These are phyloP conservation scores for Acephala macrosclerotiorum DNA, from an alignment of 2,329 filamentous ascomycete genomes.

Conservation along the genomic window DNA sequence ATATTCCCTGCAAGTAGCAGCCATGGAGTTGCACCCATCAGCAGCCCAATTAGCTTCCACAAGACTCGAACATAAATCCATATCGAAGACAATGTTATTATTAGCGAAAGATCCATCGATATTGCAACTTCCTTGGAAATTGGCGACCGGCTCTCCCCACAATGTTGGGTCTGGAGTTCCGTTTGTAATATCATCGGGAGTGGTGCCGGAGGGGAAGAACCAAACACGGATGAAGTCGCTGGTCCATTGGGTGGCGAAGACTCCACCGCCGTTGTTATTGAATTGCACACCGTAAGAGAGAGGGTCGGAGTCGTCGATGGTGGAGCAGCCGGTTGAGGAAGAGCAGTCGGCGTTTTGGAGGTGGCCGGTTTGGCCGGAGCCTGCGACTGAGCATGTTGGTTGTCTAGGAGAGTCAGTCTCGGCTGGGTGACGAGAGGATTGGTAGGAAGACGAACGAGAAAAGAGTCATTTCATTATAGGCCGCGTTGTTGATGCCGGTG, in stretches of 20 bases:
- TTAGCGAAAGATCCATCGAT: slow-evolving; percentile 65
- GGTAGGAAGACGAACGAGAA: slow-evolving; percentile 27
- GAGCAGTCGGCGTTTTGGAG: slow-evolving; percentile 24
- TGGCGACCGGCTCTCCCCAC: slow-evolving; percentile 74
- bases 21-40: slow-evolving; percentile 3
- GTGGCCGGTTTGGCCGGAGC: slow-evolving; percentile 43
- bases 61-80: slow-evolving; percentile 6
- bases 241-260: slow-evolving; percentile 78
- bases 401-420: background rate
- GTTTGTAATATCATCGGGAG: slow-evolving; percentile 69
- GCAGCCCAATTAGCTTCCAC: slow-evolving; percentile 1
- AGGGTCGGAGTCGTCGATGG: slow-evolving; percentile 48
- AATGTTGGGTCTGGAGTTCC: slow-evolving; percentile 61
- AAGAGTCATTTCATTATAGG: slow-evolving; percentile 28
- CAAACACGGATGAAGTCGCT: slow-evolving; percentile 72
- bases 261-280: slow-evolving; percentile 32
- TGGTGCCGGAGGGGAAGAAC: slow-evolving; percentile 70
- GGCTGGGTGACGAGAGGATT: background rate
- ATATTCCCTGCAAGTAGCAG: slow-evolving; percentile 16
- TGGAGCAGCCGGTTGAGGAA: slow-evolving; percentile 36
- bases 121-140: slow-evolving; percentile 68
- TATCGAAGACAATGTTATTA: slow-evolving; percentile 15
- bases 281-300: slow-evolving; percentile 58
- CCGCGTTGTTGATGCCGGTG: slow-evolving; percentile 65
- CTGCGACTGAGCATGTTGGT: slow-evolving; percentile 35